A percentile compares a stretch with the other conserved stretches of the same genome.
Evolutionary conservation across 2,329 filamentous ascomycete genomes (phyloP).

Genomic region (Scopulariopsis brevicaulis): DNA sequence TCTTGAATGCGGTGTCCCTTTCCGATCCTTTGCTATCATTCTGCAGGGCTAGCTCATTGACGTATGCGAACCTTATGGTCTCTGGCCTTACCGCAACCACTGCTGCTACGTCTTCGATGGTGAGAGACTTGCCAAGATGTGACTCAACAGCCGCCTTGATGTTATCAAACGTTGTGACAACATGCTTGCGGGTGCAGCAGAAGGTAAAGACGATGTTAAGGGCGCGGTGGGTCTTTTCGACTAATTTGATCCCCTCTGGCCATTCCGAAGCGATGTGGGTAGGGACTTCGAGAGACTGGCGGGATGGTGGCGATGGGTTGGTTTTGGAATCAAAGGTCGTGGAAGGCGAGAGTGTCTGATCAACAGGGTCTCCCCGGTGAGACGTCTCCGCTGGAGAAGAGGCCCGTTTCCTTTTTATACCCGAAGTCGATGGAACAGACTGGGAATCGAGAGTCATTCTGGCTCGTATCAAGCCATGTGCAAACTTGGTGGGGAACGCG

Average conservation of each 20-base stretch:
- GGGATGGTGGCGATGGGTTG: neutral
- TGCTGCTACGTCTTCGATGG: constrained; percentile 68
- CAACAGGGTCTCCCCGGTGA: neutral
- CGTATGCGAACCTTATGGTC: constrained; percentile 73
- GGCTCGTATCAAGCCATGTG: neutral
- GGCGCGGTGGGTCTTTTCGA: constrained; percentile 70
- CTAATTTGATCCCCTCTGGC: constrained; percentile 61
- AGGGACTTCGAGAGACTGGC: neutral
- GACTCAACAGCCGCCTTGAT: constrained; percentile 76
- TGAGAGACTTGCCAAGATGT: constrained; percentile 61
- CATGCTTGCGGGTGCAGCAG: constrained; percentile 82
- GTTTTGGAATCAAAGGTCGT: neutral
- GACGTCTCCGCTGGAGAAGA: neutral
- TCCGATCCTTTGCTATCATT: constrained; percentile 63
- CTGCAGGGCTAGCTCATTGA: constrained; percentile 74
- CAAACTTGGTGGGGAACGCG: neutral
- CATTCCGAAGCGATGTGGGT: constrained; percentile 33
- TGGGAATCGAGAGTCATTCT: neutral
- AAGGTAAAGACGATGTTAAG: constrained; percentile 93
- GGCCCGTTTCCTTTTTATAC: neutral
- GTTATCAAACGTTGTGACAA: constrained; percentile 84
- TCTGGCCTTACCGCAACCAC: constrained; percentile 69
- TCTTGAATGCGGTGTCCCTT: constrained; percentile 51
- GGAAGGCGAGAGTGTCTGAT: neutral
- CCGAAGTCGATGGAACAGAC: neutral